These are phyloP conservation scores for Aspergillus diversus DNA, from an alignment of 495 filamentous ascomycete genomes.

Conservation along the genomic window DNA sequence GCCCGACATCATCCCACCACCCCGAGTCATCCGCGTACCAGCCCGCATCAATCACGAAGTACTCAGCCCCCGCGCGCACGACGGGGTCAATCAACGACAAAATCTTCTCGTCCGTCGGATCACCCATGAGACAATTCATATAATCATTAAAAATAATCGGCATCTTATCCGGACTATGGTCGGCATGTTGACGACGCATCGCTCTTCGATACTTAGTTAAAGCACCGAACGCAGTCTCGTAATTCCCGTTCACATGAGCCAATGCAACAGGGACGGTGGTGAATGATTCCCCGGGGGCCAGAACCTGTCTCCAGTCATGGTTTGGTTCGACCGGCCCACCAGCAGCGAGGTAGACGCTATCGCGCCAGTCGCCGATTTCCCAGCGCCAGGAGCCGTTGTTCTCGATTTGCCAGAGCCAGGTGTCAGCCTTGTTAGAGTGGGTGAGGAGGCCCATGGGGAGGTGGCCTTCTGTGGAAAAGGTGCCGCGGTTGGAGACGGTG, in stretches of 20 bases:
- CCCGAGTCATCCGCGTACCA: conserved; percentile 34
- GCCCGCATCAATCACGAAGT: conserved; percentile 34
- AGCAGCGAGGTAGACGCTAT: conserved; percentile 27
- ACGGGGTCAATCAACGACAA: conserved; percentile 26
- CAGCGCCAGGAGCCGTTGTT: conserved; percentile 33
- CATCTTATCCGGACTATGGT: conserved; percentile 17
- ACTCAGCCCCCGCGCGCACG: conserved; percentile 23
- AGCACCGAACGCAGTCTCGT: conserved; percentile 25
- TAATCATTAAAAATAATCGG: conserved; percentile 36
- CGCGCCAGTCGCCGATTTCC: conserved; percentile 33
- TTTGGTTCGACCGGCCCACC: conserved; percentile 24
- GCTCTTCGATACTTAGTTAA: conserved; percentile 28
- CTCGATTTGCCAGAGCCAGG: conserved; percentile 36
- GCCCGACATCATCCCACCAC: conserved; percentile 34
- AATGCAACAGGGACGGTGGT: conserved; percentile 26
- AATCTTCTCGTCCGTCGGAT: conserved; percentile 32
- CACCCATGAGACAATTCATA: conserved; percentile 38
- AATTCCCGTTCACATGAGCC: conserved; percentile 11
- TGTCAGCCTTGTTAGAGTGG: conserved; percentile 17
- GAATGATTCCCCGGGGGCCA: conserved; percentile 20
- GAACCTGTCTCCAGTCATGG: conserved; percentile 24
- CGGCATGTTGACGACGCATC: conserved; percentile 21
- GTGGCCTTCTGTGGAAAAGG: conserved; percentile 27
- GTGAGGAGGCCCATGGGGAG: conserved; percentile 26
- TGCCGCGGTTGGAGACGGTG: conserved; percentile 24